These are phyloP conservation scores for Boletus vinaceobasis DNA, from an alignment of 768 basidiomycete species.

Conservation along the genomic window DNA sequence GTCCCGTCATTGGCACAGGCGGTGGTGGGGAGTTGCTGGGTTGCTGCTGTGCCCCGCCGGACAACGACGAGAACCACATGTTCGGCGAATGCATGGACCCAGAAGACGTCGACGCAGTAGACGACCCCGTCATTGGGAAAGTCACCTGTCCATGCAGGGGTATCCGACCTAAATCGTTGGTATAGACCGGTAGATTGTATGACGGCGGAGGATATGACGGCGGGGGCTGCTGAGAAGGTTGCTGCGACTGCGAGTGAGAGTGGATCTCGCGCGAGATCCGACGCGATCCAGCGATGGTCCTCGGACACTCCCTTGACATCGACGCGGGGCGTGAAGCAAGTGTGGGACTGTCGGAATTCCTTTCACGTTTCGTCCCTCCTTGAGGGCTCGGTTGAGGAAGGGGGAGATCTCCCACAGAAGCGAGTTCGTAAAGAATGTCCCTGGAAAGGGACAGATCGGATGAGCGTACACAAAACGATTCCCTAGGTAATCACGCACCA, in stretches of 20 bases:
- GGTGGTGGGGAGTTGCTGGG: neutral
- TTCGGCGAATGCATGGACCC: conserved; percentile 2
- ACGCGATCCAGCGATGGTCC: conserved; percentile 34
- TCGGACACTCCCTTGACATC: conserved; percentile 12
- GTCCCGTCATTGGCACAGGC: neutral
- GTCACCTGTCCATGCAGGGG: conserved; percentile 39
- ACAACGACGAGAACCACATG: conserved; percentile 22
- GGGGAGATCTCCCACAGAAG: conserved; percentile 67
- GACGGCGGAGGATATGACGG: conserved; percentile 11
- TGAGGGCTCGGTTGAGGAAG: conserved; percentile 55
- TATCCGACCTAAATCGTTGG: conserved; percentile 53
- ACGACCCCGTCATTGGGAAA: conserved; percentile 8
- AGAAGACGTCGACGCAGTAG: neutral
- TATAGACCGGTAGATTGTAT: conserved; percentile 50
- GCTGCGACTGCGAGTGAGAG: conserved; percentile 11
- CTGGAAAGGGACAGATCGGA: conserved; percentile 31
- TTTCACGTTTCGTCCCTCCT: conserved; percentile 57
- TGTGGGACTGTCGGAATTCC: conserved; percentile 51
- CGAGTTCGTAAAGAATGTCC: conserved; percentile 72
- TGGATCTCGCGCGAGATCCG: conserved; percentile 31
- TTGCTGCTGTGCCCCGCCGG: neutral
- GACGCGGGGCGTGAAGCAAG: conserved; percentile 5
- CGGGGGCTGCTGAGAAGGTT: conserved; percentile 1
- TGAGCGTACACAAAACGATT: neutral
- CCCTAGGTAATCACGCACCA: conserved; percentile 35